Evolutionary conservation across 2,329 filamentous ascomycete species (phyloP), one percentile per base, ranked within the genome.

Genomic region (Aspergillus sergii): DNA sequence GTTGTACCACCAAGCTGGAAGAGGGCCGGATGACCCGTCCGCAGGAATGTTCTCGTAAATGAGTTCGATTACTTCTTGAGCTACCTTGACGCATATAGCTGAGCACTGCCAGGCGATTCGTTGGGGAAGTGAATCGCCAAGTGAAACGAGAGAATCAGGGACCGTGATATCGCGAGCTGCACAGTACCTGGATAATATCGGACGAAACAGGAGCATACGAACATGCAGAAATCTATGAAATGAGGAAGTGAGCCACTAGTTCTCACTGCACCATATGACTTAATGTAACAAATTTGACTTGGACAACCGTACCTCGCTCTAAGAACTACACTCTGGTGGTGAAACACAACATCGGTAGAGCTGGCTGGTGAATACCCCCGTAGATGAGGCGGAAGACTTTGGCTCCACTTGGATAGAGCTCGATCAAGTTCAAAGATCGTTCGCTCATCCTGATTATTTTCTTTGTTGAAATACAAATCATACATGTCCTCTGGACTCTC

Each of bases 1-100:
- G 4, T 76, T 75, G 55, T 77, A 78, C 75, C 76, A 78, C 75
- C 76, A 78, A 1, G 75, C 74, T 8, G 76, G 75, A 43, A 77
- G 64, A 0, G 70, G 72, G 0, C 74, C 75, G 3, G 69, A 64
- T 1, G 70, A 71, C 1, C 70, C 71, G 39, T 76, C 71, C 1
- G 65, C 45, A 1, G 74, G 73, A 3, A 74, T 67, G 28, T 75
- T 72, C 9, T 62, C 67, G 43, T 74, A 64, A 12, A 78, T 75
- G 11, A 75, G 57, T 32, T 73, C 66, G 28, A 78, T 76, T 1
- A 72, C 67, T 61, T 76, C 74, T 36, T 73, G 74, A 0, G 76
- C 75, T 0, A 71, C 69, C 41, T 72, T 74, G 48, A 78, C 72
- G 58, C 75, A 78, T 10, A 78, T 72, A n/a, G 72, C 66, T 2